Evolutionary conservation across 805 yeast genomes (phyloP), one percentile per base, ranked within the genome.

Genomic region (Saccharomycopsis oosterbeekiorum): DNA sequence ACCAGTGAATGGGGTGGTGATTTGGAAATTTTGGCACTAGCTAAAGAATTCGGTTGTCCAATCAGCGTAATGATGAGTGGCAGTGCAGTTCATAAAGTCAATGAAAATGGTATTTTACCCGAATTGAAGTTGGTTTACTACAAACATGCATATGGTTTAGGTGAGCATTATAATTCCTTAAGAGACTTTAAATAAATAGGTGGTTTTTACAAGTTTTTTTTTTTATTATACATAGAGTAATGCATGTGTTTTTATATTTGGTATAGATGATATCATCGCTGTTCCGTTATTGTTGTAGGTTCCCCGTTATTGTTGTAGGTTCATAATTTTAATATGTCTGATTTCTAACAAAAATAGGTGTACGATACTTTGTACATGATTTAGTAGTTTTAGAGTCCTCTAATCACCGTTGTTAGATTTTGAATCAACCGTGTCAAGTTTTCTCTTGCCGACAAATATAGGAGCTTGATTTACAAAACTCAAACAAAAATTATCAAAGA

Each of bases 1-100:
- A 89, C 97, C 0, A 84, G 96, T 0, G 82, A 88, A 77, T 93
- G 99, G 99, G 99, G 99, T 29, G 94, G 97, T 9, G 97, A 94
- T 68, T 76, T 90, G 76, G 99, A 93, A 75, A 84, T 93, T 19
- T 72, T 89, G 69, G 97, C 97, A 0, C 76, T 92, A 50, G 79
- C 96, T 0, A 79, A 83, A 62, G 82, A 81, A n/a, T 88, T 78
- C 67, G 78, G 85, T 62, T 84, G 88, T 66, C 88, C 91, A 0
- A 82, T 93, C n/a, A 78, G 84, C 56, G 85, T 93, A 11, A 77
- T 85, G 74, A 83, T 88, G 77, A 87, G 90, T 56, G 96, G 96
- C 0, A 80, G 89, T 50, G 80, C 91, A 4, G 79, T 86, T 1
- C 76, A 86, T 66, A 71, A 67, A 42, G 81, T 89, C 61, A 88